phyloP scores from a whole-genome alignment of 495 filamentous ascomycete species.

The Podospora australis region DNA sequence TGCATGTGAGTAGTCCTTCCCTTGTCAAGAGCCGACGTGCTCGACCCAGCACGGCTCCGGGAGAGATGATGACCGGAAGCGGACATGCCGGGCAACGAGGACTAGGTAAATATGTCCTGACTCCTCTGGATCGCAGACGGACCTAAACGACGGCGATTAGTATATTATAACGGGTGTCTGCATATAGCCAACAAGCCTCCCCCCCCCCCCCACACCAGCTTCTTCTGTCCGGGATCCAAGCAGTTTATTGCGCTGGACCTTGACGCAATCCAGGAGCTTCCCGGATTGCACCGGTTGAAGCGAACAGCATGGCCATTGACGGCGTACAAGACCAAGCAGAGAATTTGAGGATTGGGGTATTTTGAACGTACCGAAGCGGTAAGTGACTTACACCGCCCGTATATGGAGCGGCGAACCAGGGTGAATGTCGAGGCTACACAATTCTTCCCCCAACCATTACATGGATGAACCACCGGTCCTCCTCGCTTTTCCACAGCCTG shows the following conservation, averaged over 20 bases:
- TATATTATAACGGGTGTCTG: slow-evolving; percentile 13
- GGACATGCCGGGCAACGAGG: slow-evolving; percentile 32
- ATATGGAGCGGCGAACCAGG: slow-evolving; percentile 31
- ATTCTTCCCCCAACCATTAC: slow-evolving; percentile 42
- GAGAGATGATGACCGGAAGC: slow-evolving; percentile 36
- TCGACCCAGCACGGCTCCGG: slow-evolving; percentile 56
- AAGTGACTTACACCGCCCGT: slow-evolving; percentile 18
- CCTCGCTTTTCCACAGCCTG: too few species aligned
- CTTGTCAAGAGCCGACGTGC: slow-evolving; percentile 39
- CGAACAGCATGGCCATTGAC: background rate
- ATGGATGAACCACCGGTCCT: slow-evolving; percentile 31
- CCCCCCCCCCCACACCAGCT: background rate
- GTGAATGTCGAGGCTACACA: slow-evolving; percentile 40
- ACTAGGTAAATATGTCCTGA: slow-evolving; percentile 25
- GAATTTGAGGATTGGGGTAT: background rate
- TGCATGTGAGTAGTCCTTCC: slow-evolving; percentile 36
- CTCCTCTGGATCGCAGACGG: slow-evolving; percentile 12
- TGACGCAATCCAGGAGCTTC: background rate
- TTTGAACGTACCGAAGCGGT: slow-evolving; percentile 27
- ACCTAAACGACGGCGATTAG: slow-evolving; percentile 11
- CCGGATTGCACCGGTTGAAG: background rate
- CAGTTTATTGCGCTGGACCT: background rate
- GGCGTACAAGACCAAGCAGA: slow-evolving; percentile 11
- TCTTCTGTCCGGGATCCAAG: background rate
- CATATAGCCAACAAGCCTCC: slow-evolving; percentile 1